Base-by-base conservation (phyloP, 2,329 filamentous ascomycete genomes). In the Nakataea oryzae region DNA sequence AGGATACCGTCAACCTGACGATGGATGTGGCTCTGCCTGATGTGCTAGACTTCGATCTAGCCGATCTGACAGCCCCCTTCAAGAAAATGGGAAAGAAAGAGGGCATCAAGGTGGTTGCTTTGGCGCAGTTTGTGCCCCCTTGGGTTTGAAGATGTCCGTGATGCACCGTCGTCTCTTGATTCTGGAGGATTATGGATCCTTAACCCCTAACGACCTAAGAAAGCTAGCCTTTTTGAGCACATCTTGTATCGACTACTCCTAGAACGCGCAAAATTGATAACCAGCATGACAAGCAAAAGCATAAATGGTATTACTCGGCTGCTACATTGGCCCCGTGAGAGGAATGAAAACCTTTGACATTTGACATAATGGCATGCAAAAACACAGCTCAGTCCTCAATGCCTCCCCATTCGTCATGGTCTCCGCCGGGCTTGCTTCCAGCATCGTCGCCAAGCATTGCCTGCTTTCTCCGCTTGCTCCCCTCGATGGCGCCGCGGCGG, bases 401-500 rank as follows among this genome's bases (percentile, higher is more conserved):
- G 1, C 72, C 71, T 3, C 64, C 66, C 70, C 70, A 73, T 62
- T 73, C 71, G n/a, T 26, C 63, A 34, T 57, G 54, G n/a, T 58
- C 55, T 2, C 34, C 61, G 21, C 21, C 41, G 3, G 41, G 13
- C 8, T 32, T 32, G 12, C 62, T 64, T 13, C 67, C 62, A 41
- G 58, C 60, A 34, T 56, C 57, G 54, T 58, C 66, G 62, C 67
- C 65, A 54, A 62, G 62, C 54, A 74, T 70, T 62, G 71, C 63
- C 64, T 70, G 69, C 71, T 81, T 82, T 66, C 81, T 77, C 71
- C 78, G 79, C 74, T 82, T 86, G 72, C 83, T 88, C 30, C 79
- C 81, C 64, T 82, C 78, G 62, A 87, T 86, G 6, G 86, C 88
- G 0, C 82, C 86, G 62, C 74, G 82, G 65, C 76, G 78, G 66